Conservation (phyloP, 2,329 filamentous ascomycete species). For the Elsinoe batatas region DNA sequence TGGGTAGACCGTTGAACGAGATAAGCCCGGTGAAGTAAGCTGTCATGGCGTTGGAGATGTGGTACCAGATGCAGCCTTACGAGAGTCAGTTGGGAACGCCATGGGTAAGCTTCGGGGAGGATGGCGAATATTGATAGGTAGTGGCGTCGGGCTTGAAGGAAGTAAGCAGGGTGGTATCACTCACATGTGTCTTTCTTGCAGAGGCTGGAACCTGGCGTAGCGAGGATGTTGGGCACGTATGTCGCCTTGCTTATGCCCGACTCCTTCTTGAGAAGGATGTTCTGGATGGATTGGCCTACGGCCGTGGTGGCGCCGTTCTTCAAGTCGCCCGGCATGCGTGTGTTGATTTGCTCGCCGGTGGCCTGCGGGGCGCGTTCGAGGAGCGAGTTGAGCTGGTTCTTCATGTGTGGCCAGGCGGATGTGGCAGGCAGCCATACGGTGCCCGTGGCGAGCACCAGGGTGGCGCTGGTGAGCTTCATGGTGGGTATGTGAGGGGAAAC, state of each 20-base stretch:
- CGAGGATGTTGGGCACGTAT: slow-evolving; percentile 16
- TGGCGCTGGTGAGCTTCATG: neutral
- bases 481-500: neutral
- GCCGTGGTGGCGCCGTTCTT: slow-evolving; percentile 17
- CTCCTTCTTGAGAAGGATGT: slow-evolving; percentile 18
- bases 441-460: neutral
- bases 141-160: neutral
- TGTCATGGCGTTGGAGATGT: slow-evolving; percentile 31
- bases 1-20: slow-evolving; percentile 11
- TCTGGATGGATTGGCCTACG: slow-evolving; percentile 16
- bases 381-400: neutral
- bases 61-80: slow-evolving; percentile 34
- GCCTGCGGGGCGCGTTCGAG: slow-evolving; percentile 56
- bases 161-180: neutral
- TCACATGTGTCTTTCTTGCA: slow-evolving; percentile 29
- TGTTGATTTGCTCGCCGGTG: slow-evolving; percentile 74
- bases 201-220: slow-evolving; percentile 5
- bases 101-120: neutral
- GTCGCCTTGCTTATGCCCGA: slow-evolving; percentile 15
- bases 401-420: slow-evolving; percentile 8
- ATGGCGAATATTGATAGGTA: neutral
- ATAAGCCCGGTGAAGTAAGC: slow-evolving; percentile 24
- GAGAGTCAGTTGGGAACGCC: neutral
- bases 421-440: slow-evolving; percentile 3
- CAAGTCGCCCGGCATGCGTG: slow-evolving; percentile 16